Conservation (phyloP, 1,284 basidiomycete species). For the Microbotryum silenes-acaulis region DNA sequence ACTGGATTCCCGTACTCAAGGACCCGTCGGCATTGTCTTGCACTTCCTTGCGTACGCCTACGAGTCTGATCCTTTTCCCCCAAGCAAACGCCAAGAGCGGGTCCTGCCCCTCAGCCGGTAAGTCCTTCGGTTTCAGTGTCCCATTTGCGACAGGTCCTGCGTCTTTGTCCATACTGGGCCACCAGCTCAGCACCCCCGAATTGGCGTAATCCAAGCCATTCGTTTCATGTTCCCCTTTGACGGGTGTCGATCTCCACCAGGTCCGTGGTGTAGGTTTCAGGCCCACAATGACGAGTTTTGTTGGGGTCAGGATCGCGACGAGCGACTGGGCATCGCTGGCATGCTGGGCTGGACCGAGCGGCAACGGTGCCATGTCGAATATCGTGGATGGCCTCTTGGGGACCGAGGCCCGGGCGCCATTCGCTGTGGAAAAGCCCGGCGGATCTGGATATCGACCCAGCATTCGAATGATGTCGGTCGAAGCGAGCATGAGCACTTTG, state of each 20-base stretch:
- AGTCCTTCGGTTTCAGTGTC: slow-evolving; percentile 1
- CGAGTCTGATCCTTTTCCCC: slow-evolving; percentile 58
- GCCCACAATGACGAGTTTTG: slow-evolving; percentile 87
- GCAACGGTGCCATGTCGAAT: slow-evolving; percentile 71
- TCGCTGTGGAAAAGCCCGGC: slow-evolving; percentile 30
- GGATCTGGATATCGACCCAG: slow-evolving; percentile 73
- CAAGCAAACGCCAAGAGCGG: slow-evolving; percentile 76
- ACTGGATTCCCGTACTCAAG: slow-evolving; percentile 22
- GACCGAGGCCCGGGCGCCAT: background rate
- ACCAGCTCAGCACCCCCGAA: slow-evolving; percentile 66
- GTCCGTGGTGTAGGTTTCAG: slow-evolving; percentile 86
- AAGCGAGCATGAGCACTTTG: slow-evolving; percentile 89
- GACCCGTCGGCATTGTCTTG: background rate
- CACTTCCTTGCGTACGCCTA: slow-evolving; percentile 48
- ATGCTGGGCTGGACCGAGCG: slow-evolving; percentile 67
- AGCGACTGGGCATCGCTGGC: slow-evolving; percentile 72
- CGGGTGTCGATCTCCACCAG: slow-evolving; percentile 76
- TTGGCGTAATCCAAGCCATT: slow-evolving; percentile 39
- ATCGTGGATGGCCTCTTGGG: slow-evolving; percentile 53
- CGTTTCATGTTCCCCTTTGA: slow-evolving; percentile 46
- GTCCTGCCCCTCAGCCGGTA: slow-evolving; percentile 43
- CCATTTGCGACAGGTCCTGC: background rate
- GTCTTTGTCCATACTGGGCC: slow-evolving; percentile 43
- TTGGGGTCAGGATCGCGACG: slow-evolving; percentile 76
- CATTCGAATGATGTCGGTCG: slow-evolving; percentile 87